Base-by-base conservation (phyloP, 331 rosid species). In the Acacia pycnantha region DNA sequence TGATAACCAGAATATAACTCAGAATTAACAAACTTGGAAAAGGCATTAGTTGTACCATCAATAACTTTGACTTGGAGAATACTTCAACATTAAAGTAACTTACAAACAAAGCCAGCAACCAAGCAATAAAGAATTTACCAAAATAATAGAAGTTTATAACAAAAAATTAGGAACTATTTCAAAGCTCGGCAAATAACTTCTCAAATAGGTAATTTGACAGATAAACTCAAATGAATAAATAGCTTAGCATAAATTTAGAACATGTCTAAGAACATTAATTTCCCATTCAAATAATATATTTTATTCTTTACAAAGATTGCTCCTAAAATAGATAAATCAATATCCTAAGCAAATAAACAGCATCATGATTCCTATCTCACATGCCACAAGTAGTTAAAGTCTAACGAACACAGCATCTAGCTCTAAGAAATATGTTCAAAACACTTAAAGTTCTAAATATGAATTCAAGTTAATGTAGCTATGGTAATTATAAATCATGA, bases 1-100 rank as follows among this genome's bases (percentile, higher is more conserved):
- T 92, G 81, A 89, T 94, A 91, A 91, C 88, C 93, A 94, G 91
- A 94, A 88, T 90, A 85, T 88, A 85, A 92, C 99, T 96, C 90
- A 96, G 97, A 93, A 89, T 79, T 58, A 85, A 79, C 91, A 91
- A 82, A 86, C 87, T 82, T 9, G 78, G 80, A 82, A 50, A 84
- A 65, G 66, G 77, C 76, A 79, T 75, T 77, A 85, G 77, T 62
- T 80, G 85, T 70, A 83, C 88, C 82, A 82, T 85, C 81, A 81
- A 81, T 40, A 78, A 53, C 65, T 80, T 84, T 79, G 47, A 80
- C 79, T 51, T 62, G 71, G 44, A 67, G 43, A 73, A 77, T 79
- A 80, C 80, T 65, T 50, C 27, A 58, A 44, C 26, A 2, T 44
- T 11, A 22, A 51, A 24, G 29, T 79, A 77, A 11, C 18, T 26